Base-by-base conservation (phyloP, 2,329 filamentous ascomycete genomes). In the Gnomoniopsis smithogilvyi region DNA sequence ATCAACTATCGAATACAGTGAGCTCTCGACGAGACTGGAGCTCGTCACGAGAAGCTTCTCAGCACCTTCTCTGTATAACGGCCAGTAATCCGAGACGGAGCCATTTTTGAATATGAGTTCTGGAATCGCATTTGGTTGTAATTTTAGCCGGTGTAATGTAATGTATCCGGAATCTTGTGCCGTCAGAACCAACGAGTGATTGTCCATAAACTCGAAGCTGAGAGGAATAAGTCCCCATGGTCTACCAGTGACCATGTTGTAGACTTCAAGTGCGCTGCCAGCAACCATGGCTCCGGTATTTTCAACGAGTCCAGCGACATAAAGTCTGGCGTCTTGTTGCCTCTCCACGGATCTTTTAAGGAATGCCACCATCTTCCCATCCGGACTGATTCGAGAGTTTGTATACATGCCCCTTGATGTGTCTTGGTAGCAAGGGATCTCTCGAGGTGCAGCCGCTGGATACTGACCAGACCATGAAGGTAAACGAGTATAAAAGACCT, bases 11-110 rank as follows among this genome's bases (percentile, higher is more conserved):
- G 74, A 69, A 66, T 71, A 77, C 19, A 75, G 61, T 45, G 70
- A 72, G 55, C 65, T 73, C 60, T 78, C 75, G 1, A 76, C 65
- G 6, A 76, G 69, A 54, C 63, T 75, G 12, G 70, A 72, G 26
- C 68, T 72, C 2, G 74, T 70, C 3, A 77, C 70, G 3, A 79
- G 64, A 2, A 78, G 61, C 49, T 64, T 66, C 15, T 68, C 14
- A 26, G 36, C 63, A 60, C 19, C 65, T 66, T 24, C 67, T 55
- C 7, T 60, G 52, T 0, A 6, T 19, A 76, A 56, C 3, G 68
- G 67, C 24, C 69, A 66, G 56, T 66, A 72, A 1, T 58, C 67
- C 6, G 58, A 46, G 8, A 73, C 71, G 6, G 66, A 66, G 2
- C 72, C 70, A 1, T 63, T 64, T 1, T 59, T 62, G 7, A 68